These are phyloP conservation scores for Penicillium egyptiacum DNA, from an alignment of 495 filamentous ascomycete species.

Conservation along the genomic window DNA sequence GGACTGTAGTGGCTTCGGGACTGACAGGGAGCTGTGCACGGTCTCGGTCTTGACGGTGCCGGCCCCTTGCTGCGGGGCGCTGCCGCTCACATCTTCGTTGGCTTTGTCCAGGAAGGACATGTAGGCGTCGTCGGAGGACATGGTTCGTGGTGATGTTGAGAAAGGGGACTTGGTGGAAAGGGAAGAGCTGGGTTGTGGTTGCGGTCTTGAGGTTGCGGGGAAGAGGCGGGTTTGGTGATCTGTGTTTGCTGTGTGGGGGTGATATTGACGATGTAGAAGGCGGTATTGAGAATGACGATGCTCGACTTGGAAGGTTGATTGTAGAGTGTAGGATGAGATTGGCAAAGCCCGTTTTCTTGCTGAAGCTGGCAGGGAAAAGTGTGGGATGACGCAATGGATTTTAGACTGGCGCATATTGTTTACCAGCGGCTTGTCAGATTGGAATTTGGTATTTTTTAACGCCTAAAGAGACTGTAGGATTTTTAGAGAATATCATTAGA, in stretches of 20 bases:
- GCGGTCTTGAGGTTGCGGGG: constrained; percentile 18
- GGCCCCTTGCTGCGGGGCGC: constrained; percentile 26
- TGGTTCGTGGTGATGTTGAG: constrained; percentile 38
- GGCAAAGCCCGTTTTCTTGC: constrained; percentile 11
- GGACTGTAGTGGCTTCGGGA: constrained; percentile 58
- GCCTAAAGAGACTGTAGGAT: not conserved
- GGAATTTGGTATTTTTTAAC: not conserved
- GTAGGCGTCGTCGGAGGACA: constrained; percentile 81
- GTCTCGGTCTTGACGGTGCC: constrained; percentile 50
- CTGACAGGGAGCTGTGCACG: constrained; percentile 42
- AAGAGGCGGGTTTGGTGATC: not conserved
- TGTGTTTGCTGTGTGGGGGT: not conserved
- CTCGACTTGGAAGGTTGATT: not conserved
- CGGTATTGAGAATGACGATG: not conserved
- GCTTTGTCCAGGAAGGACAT: constrained; percentile 80
- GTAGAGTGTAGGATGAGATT: not conserved
- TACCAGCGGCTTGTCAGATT: not conserved
- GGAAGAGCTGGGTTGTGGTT: constrained; percentile 1
- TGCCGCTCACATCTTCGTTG: constrained; percentile 62
- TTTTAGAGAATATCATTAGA: not conserved
- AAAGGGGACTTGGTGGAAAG: constrained; percentile 13
- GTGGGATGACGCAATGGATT: constrained; percentile 47
- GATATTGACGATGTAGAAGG: not conserved
- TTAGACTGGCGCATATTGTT: constrained; percentile 17
- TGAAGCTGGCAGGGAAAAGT: constrained; percentile 21